These are phyloP conservation scores for Clarireedia paspali DNA, from an alignment of 2,329 filamentous ascomycete genomes.

Conservation along the genomic window DNA sequence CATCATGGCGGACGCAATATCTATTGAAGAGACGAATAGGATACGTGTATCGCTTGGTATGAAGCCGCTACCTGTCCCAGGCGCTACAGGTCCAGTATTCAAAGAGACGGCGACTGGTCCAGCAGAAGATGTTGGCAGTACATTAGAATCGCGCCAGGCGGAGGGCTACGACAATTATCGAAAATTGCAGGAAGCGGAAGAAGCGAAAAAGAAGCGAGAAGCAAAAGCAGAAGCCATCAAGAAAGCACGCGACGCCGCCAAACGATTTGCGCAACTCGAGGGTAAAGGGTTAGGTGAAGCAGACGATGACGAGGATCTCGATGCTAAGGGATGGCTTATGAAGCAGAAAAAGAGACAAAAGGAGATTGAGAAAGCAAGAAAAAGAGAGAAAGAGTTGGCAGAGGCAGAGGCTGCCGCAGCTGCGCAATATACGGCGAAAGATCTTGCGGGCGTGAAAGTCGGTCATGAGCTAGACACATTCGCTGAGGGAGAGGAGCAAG, in stretches of 20 bases:
- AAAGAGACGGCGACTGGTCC: slow-evolving; percentile 35
- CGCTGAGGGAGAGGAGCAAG: slow-evolving; percentile 75
- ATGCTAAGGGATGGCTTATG: slow-evolving; percentile 81
- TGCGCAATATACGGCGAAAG: slow-evolving; percentile 75
- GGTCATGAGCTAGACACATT: slow-evolving; percentile 80
- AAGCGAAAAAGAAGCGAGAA: slow-evolving; percentile 69
- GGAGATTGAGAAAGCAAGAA: slow-evolving; percentile 73
- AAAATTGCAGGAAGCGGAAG: slow-evolving; percentile 60
- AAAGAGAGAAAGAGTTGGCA: slow-evolving; percentile 66
- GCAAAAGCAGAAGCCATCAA: slow-evolving; percentile 77
- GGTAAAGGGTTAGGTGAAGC: slow-evolving; percentile 78
- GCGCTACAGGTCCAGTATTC: slow-evolving; percentile 51
- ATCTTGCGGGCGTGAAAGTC: slow-evolving; percentile 85
- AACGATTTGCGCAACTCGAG: slow-evolving; percentile 66
- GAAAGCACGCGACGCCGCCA: slow-evolving; percentile 77
- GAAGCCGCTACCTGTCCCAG: slow-evolving; percentile 80
- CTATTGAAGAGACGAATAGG: slow-evolving; percentile 90
- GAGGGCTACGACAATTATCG: slow-evolving; percentile 66
- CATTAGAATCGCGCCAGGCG: slow-evolving; percentile 72
- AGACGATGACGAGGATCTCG: slow-evolving; percentile 56
- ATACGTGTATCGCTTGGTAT: slow-evolving; percentile 83
- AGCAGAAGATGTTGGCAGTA: slow-evolving; percentile 66
- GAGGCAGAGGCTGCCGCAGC: slow-evolving; percentile 63
- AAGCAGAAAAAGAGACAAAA: slow-evolving; percentile 91
- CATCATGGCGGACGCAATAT: slow-evolving; percentile 49